phyloP scores from a whole-genome alignment of 108 stramenopile species.

The Nitzschia sp. region DNA sequence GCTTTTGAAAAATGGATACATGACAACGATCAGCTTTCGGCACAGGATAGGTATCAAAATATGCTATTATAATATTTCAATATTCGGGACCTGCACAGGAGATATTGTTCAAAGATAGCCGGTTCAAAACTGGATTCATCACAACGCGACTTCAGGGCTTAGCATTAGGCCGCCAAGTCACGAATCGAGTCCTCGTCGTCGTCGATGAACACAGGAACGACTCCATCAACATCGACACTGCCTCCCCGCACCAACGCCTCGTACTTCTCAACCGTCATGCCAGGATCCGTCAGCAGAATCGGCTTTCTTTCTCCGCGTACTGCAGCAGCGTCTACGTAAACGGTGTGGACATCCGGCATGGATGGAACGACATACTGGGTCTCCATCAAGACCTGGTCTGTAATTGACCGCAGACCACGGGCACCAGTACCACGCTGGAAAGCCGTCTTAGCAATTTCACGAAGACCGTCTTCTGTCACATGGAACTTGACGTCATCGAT shows the following conservation, averaged over 20 bases:
- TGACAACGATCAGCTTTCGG: too few species aligned
- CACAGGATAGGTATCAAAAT: too few species aligned
- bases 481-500: slow-evolving; percentile 95
- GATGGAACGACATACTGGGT: slow-evolving; percentile 94
- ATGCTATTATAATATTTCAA: too few species aligned
- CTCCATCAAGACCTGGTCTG: slow-evolving; percentile 92
- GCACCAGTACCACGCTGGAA: slow-evolving; percentile 93
- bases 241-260: slow-evolving; percentile 62
- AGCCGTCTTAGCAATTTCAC: slow-evolving; percentile 90
- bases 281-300: slow-evolving; percentile 75
- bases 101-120: too few species aligned
- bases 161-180: slow-evolving; percentile 63
- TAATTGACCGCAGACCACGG: slow-evolving; percentile 93
- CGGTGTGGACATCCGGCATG: slow-evolving; percentile 85
- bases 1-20: too few species aligned
- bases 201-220: slow-evolving; percentile 52
- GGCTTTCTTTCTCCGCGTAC: slow-evolving; percentile 86
- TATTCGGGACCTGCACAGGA: too few species aligned
- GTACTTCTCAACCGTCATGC: slow-evolving; percentile 78
- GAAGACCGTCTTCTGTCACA: slow-evolving; percentile 89
- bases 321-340: slow-evolving; percentile 90
- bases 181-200: slow-evolving; percentile 41
- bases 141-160: too few species aligned
- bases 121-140: too few species aligned
- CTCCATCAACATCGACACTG: slow-evolving; percentile 55